Percentiles rank a stretch among this genome's conserved stretches.
Conservation (phyloP, 129 eudicot genomes). For the Pittosporum tobira region DNA sequence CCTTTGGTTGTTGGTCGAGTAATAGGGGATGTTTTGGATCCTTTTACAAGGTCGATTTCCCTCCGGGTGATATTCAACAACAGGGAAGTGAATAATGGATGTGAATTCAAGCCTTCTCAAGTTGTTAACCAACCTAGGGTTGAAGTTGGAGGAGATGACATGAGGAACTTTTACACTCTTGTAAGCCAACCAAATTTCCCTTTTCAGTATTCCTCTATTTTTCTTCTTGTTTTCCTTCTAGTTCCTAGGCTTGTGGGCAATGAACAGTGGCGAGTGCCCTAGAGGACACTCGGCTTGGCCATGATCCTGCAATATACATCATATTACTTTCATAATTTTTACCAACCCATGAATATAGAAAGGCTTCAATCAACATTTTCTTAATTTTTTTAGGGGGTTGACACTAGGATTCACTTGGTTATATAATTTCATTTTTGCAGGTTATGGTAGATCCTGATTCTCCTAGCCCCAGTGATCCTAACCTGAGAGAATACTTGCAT, state of each 20-base stretch:
- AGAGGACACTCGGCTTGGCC: too few species aligned
- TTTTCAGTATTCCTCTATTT: too few species aligned
- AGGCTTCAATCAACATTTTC: too few species aligned
- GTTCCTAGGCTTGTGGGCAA: too few species aligned
- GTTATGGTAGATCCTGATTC: constrained; percentile 97
- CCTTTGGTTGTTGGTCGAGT: constrained; percentile 7
- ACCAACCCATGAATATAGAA: too few species aligned
- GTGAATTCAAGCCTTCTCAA: constrained; percentile 3
- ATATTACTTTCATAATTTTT: too few species aligned
- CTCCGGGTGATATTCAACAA: neutral
- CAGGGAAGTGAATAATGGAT: neutral
- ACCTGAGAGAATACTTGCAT: constrained; percentile 73
- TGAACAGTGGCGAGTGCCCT: too few species aligned
- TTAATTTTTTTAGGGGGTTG: too few species aligned
- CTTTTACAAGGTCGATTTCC: neutral
- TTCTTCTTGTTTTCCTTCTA: too few species aligned
- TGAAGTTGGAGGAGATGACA: neutral
- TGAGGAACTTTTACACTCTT: constrained; percentile 2
- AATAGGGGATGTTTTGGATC: constrained; percentile 8
- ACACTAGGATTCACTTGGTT: too few species aligned
- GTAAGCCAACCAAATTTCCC: neutral
- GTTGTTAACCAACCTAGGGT: constrained; percentile 1
- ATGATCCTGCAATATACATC: too few species aligned
- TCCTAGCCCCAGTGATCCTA: constrained; percentile 88
- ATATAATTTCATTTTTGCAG: constrained; percentile 20